Percentiles rank a stretch among this genome's conserved stretches.
Conservation (phyloP, 306 rosid species). For the Delonix regia region DNA sequence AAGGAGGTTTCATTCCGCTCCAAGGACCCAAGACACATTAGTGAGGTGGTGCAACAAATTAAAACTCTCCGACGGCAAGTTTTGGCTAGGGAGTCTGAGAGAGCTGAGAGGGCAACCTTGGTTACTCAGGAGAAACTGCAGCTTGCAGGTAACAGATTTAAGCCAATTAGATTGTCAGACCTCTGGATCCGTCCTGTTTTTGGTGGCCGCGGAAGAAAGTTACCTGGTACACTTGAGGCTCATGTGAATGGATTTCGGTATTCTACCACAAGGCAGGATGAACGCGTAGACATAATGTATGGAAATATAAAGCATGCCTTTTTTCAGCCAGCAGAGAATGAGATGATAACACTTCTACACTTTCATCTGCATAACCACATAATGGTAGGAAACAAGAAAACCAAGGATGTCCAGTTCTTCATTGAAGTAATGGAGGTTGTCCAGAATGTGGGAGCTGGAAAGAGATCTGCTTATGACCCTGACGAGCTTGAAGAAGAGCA, state of each 20-base stretch:
- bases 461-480: constrained; percentile 74
- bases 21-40: constrained; percentile 71
- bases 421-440: constrained; percentile 76
- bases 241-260: constrained; percentile 71
- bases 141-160: constrained; percentile 61
- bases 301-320: constrained; percentile 69
- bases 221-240: constrained; percentile 71
- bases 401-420: constrained; percentile 71
- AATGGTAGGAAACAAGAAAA: constrained; percentile 78
- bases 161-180: constrained; percentile 65
- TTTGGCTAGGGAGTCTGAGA: constrained; percentile 69
- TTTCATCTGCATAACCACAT: constrained; percentile 74
- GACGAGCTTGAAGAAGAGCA: constrained; percentile 84
- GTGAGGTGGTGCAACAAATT: constrained; percentile 63
- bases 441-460: constrained; percentile 64
- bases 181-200: constrained; percentile 76
- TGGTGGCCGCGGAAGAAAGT: constrained; percentile 72
- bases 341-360: constrained; percentile 74
- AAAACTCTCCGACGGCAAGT: constrained; percentile 64
- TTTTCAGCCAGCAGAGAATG: constrained; percentile 80
- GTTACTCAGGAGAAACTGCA: constrained; percentile 80
- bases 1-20: constrained; percentile 76
- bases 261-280: constrained; percentile 66
- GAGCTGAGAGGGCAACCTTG: constrained; percentile 79
- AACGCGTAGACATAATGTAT: constrained; percentile 69